Base-by-base conservation (phyloP, 2,329 filamentous ascomycete genomes). In the Pseudonectria buxi region DNA sequence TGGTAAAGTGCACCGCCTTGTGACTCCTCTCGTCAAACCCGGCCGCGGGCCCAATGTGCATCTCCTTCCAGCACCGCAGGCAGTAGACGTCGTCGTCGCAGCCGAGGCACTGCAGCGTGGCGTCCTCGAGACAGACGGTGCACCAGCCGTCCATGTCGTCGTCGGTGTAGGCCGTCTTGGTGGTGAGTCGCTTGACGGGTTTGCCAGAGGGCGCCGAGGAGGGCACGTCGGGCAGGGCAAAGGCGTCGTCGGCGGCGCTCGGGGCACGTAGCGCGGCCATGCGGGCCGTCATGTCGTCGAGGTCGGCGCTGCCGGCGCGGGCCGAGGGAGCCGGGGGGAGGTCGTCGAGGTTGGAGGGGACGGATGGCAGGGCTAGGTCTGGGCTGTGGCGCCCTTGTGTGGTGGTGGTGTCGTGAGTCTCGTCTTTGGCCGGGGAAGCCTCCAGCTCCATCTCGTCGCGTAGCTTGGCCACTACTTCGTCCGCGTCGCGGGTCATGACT, bases 61-160 rank as follows among this genome's bases (percentile, higher is more conserved):
- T 86, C 53, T 90, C 86, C 40, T 71, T 73, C 86, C 86, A 94
- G 64, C 87, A 94, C 12, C 74, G 66, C 14, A 71, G 67, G 56
- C 87, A 94, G 55, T 90, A 94, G 27, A 86, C 65, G 45, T 89
- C 78, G 18, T 63, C 61, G 25, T 78, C 77, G 50, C 87, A 94
- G 3, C 81, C 85, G 1, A 79, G 54, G 54, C 87, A 94, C 38
- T 71, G 71, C 18, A 92, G 62, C 3, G 77, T 78, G 0, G 82
- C 86, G 52, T 92, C 83, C 39, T 87, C 84, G 30, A 83, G 77
- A 55, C 87, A 94, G 9, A 92, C 87, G 24, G 81, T 74, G 56
- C 87, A 94, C 85, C 86, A 94, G 1, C 72, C 76, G 28, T 81
- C 78, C 42, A 81, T 71, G 49, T 90, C 84, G 24, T 82, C 80